These are phyloP conservation scores for Trichoderma endophyticum DNA, from an alignment of 2,329 filamentous ascomycete genomes.

Conservation along the genomic window DNA sequence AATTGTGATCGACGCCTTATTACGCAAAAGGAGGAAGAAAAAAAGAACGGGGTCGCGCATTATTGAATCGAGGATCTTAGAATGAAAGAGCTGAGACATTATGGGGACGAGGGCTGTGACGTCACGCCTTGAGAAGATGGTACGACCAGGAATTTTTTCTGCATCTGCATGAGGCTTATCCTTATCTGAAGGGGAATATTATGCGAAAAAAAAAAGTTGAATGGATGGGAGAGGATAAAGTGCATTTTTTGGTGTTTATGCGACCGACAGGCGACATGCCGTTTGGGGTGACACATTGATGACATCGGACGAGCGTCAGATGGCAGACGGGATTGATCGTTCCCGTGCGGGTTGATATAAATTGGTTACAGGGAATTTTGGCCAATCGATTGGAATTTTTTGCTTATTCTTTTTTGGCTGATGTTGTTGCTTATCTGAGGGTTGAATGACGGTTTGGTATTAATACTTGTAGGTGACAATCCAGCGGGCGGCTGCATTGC, in stretches of 20 bases:
- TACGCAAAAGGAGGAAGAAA: background rate
- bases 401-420: background rate
- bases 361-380: background rate
- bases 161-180: background rate
- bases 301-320: background rate
- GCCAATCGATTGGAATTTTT: background rate
- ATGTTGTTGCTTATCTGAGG: background rate
- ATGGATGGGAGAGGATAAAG: background rate
- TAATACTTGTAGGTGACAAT: background rate
- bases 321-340: background rate
- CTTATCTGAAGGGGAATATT: background rate
- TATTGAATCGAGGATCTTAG: conserved; percentile 1
- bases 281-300: background rate
- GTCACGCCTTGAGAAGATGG: background rate
- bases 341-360: background rate
- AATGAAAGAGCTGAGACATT: background rate
- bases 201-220: background rate
- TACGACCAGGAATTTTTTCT: background rate
- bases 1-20: background rate
- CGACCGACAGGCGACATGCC: background rate
- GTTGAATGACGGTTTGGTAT: background rate
- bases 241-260: background rate
- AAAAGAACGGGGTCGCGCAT: background rate
- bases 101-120: background rate
- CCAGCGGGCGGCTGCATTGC: background rate